A percentile compares a stretch with the other conserved stretches of the same genome.
These are phyloP conservation scores for Coemansia sp. DNA, from an alignment of 192 early-diverging fungal species.

Conservation along the genomic window DNA sequence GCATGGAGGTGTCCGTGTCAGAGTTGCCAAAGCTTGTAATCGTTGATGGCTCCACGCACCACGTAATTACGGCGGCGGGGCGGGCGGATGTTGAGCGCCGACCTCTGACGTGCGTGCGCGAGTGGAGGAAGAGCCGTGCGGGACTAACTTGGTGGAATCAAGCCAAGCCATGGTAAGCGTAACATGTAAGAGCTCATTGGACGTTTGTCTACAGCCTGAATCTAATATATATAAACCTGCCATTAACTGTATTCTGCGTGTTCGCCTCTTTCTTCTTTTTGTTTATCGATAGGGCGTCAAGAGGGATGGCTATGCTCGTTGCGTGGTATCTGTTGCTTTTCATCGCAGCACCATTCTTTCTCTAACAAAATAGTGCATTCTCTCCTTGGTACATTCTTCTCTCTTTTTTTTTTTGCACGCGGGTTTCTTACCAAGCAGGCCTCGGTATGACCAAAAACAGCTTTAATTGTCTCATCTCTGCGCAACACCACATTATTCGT, in stretches of 20 bases:
- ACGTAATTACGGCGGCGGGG: constrained; percentile 24
- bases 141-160: constrained; percentile 50
- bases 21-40: constrained; percentile 45
- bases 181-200: constrained; percentile 4
- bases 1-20: constrained; percentile 32
- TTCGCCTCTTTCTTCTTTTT: not conserved
- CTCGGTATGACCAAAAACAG: not conserved
- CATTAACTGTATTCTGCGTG: not conserved
- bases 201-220: constrained; percentile 1
- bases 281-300: constrained; percentile 17
- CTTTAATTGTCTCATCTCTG: not conserved
- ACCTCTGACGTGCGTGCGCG: constrained; percentile 52
- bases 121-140: constrained; percentile 42
- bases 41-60: constrained; percentile 48
- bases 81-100: constrained; percentile 31
- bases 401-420: not conserved
- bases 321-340: constrained; percentile 30
- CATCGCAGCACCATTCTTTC: constrained; percentile 12
- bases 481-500: too few relatives aligned
- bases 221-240: constrained; percentile 5
- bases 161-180: constrained; percentile 45
- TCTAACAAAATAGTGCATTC: constrained; percentile 10
- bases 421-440: not conserved
- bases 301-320: constrained; percentile 16
- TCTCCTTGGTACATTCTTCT: not conserved